Conservation (phyloP, 192 early-diverging fungal species). For the Coemansia sp. region DNA sequence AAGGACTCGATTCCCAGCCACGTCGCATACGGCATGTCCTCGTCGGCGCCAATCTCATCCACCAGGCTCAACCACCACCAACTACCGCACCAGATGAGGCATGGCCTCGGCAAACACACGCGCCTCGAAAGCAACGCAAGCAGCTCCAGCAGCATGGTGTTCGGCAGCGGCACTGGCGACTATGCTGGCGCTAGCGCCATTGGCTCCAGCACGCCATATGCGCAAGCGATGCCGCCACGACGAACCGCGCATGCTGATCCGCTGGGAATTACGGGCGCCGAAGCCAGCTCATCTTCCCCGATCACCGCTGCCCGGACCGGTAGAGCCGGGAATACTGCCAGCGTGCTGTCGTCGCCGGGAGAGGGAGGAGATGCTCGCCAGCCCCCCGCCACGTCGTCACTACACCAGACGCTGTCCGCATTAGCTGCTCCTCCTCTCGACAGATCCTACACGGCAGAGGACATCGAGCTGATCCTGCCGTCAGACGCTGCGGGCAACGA, state of each 20-base stretch:
- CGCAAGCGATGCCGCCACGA: not conserved
- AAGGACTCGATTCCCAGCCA: constrained; percentile 15
- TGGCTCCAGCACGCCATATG: not conserved
- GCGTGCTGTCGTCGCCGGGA: constrained; percentile 1
- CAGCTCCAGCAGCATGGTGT: constrained; percentile 16
- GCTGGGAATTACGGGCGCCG: constrained; percentile 29
- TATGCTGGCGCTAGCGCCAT: not conserved
- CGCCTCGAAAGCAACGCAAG: constrained; percentile 27
- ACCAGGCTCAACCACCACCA: constrained; percentile 9
- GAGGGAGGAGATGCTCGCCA: not conserved
- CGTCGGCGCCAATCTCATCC: constrained; percentile 11
- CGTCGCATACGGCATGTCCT: constrained; percentile 12
- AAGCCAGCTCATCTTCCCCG: not conserved
- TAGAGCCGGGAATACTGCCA: not conserved
- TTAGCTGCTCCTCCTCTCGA: not conserved
- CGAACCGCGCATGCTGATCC: constrained; percentile 17
- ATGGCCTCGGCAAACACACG: constrained; percentile 8
- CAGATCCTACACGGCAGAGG: not conserved
- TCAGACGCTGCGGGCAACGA: not conserved
- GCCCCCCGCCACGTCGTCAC: not conserved
- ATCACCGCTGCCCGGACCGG: not conserved
- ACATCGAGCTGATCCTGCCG: not conserved
- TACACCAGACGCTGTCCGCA: not conserved
- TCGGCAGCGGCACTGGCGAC: constrained; percentile 3
- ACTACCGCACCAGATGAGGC: not conserved